Evolutionary conservation across 2,329 filamentous ascomycete species (phyloP).

Genomic region (Gyromitra esculenta): DNA sequence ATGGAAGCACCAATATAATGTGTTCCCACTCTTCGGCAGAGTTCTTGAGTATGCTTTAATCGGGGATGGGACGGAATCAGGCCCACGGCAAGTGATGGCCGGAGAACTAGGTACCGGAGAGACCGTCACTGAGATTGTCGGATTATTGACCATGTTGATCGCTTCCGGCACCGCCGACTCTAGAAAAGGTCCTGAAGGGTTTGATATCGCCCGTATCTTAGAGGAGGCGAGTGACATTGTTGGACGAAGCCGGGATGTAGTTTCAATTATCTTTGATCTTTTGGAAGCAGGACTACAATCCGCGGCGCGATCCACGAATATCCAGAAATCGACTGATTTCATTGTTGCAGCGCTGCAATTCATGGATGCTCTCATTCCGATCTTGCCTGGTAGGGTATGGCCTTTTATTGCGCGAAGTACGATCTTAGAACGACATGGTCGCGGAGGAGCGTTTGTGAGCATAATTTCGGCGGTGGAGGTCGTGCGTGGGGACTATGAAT

Average conservation of each 20-base stretch:
- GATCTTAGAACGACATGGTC: conserved; percentile 79
- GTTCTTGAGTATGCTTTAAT: conserved; percentile 56
- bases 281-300: conserved; percentile 71
- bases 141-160: conserved; percentile 54
- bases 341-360: conserved; percentile 83
- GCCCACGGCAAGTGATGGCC: conserved; percentile 39
- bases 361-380: conserved; percentile 73
- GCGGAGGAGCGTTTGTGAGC: conserved; percentile 77
- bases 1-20: conserved; percentile 57
- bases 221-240: conserved; percentile 69
- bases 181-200: conserved; percentile 42
- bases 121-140: conserved; percentile 56
- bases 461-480: conserved; percentile 86
- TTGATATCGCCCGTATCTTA: conserved; percentile 61
- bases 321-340: conserved; percentile 72
- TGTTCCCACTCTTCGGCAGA: conserved; percentile 56
- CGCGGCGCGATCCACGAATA: conserved; percentile 63
- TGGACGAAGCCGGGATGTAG: conserved; percentile 73
- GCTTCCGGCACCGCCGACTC: conserved; percentile 58
- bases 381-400: conserved; percentile 88
- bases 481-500: conserved; percentile 76
- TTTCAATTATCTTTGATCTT: conserved; percentile 82
- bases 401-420: conserved; percentile 84
- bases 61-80: conserved; percentile 43
- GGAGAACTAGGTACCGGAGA: conserved; percentile 51